Conservation (phyloP, 139 green algal species). For the Chlorokybus atmophyticus region DNA sequence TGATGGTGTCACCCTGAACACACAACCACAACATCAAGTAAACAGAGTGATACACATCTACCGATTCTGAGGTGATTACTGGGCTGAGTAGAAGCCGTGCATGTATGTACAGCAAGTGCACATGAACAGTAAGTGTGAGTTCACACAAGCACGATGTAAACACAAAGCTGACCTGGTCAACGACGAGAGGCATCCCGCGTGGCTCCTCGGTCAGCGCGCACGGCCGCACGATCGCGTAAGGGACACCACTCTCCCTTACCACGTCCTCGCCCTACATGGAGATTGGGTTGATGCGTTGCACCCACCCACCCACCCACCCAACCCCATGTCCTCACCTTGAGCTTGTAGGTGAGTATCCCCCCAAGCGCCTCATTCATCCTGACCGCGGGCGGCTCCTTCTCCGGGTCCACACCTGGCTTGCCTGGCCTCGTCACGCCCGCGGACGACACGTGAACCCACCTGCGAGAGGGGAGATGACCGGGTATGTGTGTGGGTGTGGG, state of each 20-base stretch:
- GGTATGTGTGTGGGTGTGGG: too few relatives aligned
- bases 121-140: too few relatives aligned
- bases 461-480: too few relatives aligned
- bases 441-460: slow-evolving; percentile 47
- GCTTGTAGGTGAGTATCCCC: slow-evolving; percentile 81
- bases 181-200: slow-evolving; percentile 42
- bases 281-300: too few relatives aligned
- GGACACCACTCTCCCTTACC: slow-evolving; percentile 54
- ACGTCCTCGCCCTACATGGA: slow-evolving; percentile 54
- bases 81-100: too few relatives aligned
- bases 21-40: too few relatives aligned
- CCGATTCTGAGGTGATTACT: too few relatives aligned
- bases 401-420: slow-evolving; percentile 54
- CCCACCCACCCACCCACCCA: too few relatives aligned
- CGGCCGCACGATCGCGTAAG: slow-evolving; percentile 57
- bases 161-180: slow-evolving; percentile 50
- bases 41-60: too few relatives aligned
- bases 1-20: slow-evolving; percentile 4
- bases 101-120: too few relatives aligned
- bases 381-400: slow-evolving; percentile 69
- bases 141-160: slow-evolving; percentile 3
- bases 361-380: slow-evolving; percentile 76
- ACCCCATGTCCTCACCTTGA: too few relatives aligned
- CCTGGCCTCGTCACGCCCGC: slow-evolving; percentile 66
- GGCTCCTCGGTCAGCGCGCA: slow-evolving; percentile 54